Percentiles rank a stretch among this genome's conserved stretches.
phyloP scores from a whole-genome alignment of 805 yeast genomes.

The Wickerhamiella azymoides region DNA sequence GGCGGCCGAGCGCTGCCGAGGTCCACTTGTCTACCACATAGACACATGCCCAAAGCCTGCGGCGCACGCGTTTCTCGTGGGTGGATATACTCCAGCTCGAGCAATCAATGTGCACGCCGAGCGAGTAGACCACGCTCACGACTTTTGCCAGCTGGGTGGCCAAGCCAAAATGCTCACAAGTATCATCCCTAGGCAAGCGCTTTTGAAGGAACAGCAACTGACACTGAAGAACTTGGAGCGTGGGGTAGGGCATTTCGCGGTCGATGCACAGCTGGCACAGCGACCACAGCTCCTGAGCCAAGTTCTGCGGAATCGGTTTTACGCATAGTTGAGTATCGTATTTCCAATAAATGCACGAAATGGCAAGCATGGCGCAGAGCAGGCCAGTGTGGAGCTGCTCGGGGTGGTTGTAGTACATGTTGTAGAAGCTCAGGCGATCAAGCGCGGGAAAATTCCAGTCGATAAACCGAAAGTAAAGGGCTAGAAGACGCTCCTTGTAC shows the following conservation, averaged over 20 bases:
- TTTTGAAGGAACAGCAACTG: constrained; percentile 22
- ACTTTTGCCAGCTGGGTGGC: constrained; percentile 21
- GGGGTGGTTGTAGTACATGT: constrained; percentile 19
- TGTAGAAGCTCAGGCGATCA: constrained; percentile 22
- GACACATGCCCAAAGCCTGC: constrained; percentile 25
- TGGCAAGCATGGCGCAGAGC: constrained; percentile 24
- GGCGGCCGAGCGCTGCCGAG: constrained; percentile 24
- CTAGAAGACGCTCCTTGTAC: constrained; percentile 20
- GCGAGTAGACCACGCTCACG: constrained; percentile 21
- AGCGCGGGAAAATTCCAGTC: constrained; percentile 27
- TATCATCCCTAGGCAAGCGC: constrained; percentile 22
- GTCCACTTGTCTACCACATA: constrained; percentile 27
- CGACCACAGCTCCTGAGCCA: constrained; percentile 19
- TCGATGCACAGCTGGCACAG: constrained; percentile 21
- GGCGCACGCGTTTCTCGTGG: constrained; percentile 23
- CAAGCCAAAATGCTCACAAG: constrained; percentile 20
- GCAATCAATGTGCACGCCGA: constrained; percentile 27
- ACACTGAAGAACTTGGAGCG: constrained; percentile 23
- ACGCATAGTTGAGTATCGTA: constrained; percentile 24
- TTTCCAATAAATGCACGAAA: constrained; percentile 26
- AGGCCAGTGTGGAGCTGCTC: constrained; percentile 22
- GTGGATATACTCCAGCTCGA: constrained; percentile 24
- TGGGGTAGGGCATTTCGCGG: constrained; percentile 22
- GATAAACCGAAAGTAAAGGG: constrained; percentile 23
- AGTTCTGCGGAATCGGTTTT: constrained; percentile 20